Evolutionary conservation across 2,329 filamentous ascomycete species (phyloP).

Genomic region (Penicillium concentricum): DNA sequence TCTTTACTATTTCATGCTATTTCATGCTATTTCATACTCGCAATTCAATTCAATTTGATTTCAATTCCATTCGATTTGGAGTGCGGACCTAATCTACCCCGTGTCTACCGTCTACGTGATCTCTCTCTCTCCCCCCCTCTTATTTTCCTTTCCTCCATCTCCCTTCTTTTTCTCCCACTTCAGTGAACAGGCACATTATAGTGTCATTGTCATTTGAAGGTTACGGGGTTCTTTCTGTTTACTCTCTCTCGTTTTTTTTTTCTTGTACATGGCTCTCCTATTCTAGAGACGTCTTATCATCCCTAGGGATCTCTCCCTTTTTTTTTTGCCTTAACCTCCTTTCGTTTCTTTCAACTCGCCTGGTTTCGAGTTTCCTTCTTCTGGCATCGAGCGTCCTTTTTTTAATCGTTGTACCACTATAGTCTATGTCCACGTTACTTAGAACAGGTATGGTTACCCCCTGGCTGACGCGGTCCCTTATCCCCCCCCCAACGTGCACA

Average conservation of each 20-base stretch:
- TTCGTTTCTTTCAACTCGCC: slow-evolving; percentile 24
- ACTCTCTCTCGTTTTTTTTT: slow-evolving; percentile 17
- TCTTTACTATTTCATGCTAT: not conserved
- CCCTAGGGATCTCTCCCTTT: slow-evolving; percentile 20
- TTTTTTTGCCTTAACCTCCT: slow-evolving; percentile 25
- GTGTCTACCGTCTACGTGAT: slow-evolving; percentile 16
- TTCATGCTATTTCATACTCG: too few relatives aligned
- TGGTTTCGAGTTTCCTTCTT: slow-evolving; percentile 27
- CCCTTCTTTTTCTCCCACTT: slow-evolving; percentile 14
- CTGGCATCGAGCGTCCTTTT: slow-evolving; percentile 26
- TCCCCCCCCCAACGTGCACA: slow-evolving; percentile 7
- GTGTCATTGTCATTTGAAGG: slow-evolving; percentile 30
- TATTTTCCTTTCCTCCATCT: slow-evolving; percentile 23
- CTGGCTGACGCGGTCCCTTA: slow-evolving; percentile 23
- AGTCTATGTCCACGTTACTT: slow-evolving; percentile 30
- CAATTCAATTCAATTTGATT: not conserved
- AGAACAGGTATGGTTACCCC: slow-evolving; percentile 32
- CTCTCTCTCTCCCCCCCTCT: slow-evolving; percentile 7
- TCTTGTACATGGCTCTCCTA: slow-evolving; percentile 36
- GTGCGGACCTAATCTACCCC: slow-evolving; percentile 26
- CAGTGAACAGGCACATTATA: slow-evolving; percentile 26
- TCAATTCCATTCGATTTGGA: not conserved
- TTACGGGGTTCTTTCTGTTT: slow-evolving; percentile 23
- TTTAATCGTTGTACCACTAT: slow-evolving; percentile 35
- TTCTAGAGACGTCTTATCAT: slow-evolving; percentile 28